Evolutionary conservation across 2,329 filamentous ascomycete genomes (phyloP).

Genomic region (Lachnellula subtilissima): DNA sequence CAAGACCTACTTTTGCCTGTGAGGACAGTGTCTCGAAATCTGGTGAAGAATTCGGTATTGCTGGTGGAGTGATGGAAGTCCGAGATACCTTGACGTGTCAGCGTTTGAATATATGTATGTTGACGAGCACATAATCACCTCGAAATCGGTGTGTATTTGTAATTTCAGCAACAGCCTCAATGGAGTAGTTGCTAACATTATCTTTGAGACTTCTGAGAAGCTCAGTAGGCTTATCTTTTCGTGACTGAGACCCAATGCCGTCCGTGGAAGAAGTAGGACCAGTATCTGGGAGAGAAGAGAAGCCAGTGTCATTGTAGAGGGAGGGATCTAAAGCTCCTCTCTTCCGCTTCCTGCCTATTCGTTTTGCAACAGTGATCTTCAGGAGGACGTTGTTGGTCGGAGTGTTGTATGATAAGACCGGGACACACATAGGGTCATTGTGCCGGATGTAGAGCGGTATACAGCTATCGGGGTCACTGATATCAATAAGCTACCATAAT

Average conservation of each 20-base stretch:
- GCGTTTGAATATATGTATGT: not conserved
- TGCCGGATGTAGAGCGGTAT: slow-evolving; percentile 72
- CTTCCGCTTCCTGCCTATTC: slow-evolving; percentile 82
- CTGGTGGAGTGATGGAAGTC: slow-evolving; percentile 80
- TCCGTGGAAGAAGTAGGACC: not conserved
- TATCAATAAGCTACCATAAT: slow-evolving; percentile 39
- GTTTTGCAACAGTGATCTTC: slow-evolving; percentile 79
- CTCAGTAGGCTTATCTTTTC: slow-evolving; percentile 48
- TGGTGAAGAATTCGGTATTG: slow-evolving; percentile 63
- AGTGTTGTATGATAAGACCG: slow-evolving; percentile 70
- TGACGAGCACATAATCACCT: slow-evolving; percentile 37
- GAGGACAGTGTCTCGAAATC: slow-evolving; percentile 66
- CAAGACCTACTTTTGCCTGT: slow-evolving; percentile 59
- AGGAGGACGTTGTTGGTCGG: slow-evolving; percentile 79
- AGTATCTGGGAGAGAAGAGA: not conserved
- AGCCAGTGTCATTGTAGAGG: slow-evolving; percentile 32
- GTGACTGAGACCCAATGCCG: slow-evolving; percentile 36
- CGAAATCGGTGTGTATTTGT: slow-evolving; percentile 83
- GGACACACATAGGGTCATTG: slow-evolving; percentile 72
- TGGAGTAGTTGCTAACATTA: slow-evolving; percentile 60
- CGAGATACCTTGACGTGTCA: slow-evolving; percentile 52
- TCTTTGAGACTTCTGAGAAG: slow-evolving; percentile 64
- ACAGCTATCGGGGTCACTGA: slow-evolving; percentile 41
- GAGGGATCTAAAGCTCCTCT: slow-evolving; percentile 68
- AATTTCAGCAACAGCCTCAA: slow-evolving; percentile 68